Evolutionary conservation across 306 rosid species (phyloP), one percentile per base, ranked within the genome.

Genomic region (Hippophae gyantsensis): DNA sequence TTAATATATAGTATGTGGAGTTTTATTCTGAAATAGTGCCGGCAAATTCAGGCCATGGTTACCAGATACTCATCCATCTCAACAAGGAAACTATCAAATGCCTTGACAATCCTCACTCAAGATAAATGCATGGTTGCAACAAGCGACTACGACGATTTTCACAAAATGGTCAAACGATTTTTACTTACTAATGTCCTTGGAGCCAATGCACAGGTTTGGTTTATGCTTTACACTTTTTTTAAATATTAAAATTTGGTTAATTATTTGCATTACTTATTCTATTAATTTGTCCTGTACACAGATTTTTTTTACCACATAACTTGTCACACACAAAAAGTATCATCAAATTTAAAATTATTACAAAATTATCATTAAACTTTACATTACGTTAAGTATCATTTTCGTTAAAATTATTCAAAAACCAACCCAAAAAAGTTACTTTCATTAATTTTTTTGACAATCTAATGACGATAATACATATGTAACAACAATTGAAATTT

Each of bases 101-200:
- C 96, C 4, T 74, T 92, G 0, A 75, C 14, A 40, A 66, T 76
- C 64, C 85, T 92, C 65, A 88, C 96, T 66, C 50, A 11, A 25
- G 69, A 92, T 62, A 92, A 88, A 68, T 78, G 95, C 49, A 80
- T 92, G 95, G 99, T 92, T 75, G 96, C 99, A n/a, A 75, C 14
- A 11, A 88, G 96, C 43, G 99, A 92, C 72, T 88, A 88, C 85
- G 70, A 85, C 10, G 86, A 86, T 1, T 92, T 92, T 75, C 99
- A 92, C 76, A 92, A 82, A 83, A 69, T 47, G 73, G 64, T 70
- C 26, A 92, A 92, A 62, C 78, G 60, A 62, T 76, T 79, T 65
- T 78, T 92, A 54, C 87, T 88, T 50, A 4, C 95, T 54, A 84
- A 72, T 64, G 61, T 92, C 57, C 76, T 88, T 48, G 96, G 99